Base-by-base conservation (phyloP, 805 yeast species). In the Lipomyces orientalis region DNA sequence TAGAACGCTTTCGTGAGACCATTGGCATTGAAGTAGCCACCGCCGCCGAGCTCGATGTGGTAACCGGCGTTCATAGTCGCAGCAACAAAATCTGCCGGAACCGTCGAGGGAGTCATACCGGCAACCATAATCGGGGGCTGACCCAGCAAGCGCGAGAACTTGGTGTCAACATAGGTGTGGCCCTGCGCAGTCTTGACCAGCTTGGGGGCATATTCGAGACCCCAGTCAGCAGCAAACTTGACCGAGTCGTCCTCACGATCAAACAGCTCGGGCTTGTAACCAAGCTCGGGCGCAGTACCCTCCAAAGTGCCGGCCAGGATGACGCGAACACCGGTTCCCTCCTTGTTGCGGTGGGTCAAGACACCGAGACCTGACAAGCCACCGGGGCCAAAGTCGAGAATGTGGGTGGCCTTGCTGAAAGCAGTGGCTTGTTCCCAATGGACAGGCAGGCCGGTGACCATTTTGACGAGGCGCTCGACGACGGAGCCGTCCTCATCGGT, bases 21-120 rank as follows among this genome's bases (percentile, higher is more conserved):
- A 9, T 78, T 79, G 71, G 96, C 89, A 67, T 83, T 79, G 81
- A 94, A 95, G 81, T 95, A 95, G 76, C 98, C 99, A 85, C 99
- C 99, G 80, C 99, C 99, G 60, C 97, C 99, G 76, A 95, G 85
- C 83, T 95, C 99, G 76, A 94, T 92, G 78, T 92, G 97, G 83
- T 93, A 95, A 70, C 99, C 99, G 61, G 98, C 93, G 78, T 93
- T 93, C 77, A 93, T 85, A 35, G 98, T 89, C 39, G 97, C 97
- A 69, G 97, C 90, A 66, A 95, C 96, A 75, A 95, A 93, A 70
- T 91, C 93, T 58, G 98, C 95, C 73, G 91, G 89, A 65, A 93
- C 98, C 39, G 99, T 95, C 56, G 97, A 87, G 78, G 99, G 99
- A 54, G 99, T 95, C 99, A 95, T 95, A 83, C 99, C 99, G 51